phyloP scores from a whole-genome alignment of 345 rosid genomes.

The Bruguiera sexangula region DNA sequence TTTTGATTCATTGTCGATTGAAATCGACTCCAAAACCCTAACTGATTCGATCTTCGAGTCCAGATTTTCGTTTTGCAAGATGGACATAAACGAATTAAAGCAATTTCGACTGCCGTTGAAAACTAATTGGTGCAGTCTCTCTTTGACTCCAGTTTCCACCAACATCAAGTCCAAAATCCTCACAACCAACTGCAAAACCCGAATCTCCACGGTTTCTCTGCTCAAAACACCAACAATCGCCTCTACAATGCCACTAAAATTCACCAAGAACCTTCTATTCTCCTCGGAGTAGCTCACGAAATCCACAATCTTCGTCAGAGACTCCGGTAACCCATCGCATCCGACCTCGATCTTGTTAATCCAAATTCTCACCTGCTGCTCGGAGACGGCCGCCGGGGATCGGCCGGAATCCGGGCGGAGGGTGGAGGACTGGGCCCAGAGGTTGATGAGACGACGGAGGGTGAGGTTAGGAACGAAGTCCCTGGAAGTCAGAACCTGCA shows the following conservation, averaged over 20 bases:
- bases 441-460: conserved; percentile 24
- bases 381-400: not conserved
- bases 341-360: conserved; percentile 8
- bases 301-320: conserved; percentile 11
- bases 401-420: not conserved
- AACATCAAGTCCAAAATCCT: conserved; percentile 13
- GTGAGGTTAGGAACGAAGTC: conserved; percentile 29
- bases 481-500: conserved; percentile 27
- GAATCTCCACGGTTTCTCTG: not conserved
- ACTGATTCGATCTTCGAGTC: conserved; percentile 8
- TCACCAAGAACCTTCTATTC: conserved; percentile 8
- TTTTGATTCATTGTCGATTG: conserved; percentile 13
- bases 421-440: conserved; percentile 15
- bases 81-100: not conserved
- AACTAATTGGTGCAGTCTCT: conserved; percentile 13
- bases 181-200: conserved; percentile 8
- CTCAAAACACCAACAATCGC: conserved; percentile 13
- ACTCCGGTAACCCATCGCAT: not conserved
- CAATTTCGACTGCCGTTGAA: not conserved
- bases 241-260: conserved; percentile 14
- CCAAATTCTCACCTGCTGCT: conserved; percentile 15
- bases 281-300: conserved; percentile 8
- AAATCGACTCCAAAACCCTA: conserved; percentile 18
- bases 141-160: conserved; percentile 13
- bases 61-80: conserved; percentile 7